Percentiles rank a stretch among this genome's conserved stretches.
These are phyloP conservation scores for Fusarium globosum DNA, from an alignment of 2,329 filamentous ascomycete species.

Conservation along the genomic window DNA sequence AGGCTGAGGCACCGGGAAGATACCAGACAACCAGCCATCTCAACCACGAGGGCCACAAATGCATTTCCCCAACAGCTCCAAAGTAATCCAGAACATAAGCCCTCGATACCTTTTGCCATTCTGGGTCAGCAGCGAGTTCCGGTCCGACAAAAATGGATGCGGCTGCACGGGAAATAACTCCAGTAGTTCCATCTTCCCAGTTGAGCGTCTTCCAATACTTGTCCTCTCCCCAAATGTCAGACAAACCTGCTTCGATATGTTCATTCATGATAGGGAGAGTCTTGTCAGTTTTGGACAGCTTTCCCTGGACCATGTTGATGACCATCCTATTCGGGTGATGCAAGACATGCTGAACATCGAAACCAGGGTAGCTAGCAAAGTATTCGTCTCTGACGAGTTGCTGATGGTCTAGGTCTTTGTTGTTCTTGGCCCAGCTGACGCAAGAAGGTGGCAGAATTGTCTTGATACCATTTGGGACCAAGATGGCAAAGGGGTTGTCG, in stretches of 20 bases:
- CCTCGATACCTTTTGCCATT: background rate
- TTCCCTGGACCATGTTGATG: background rate
- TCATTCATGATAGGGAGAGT: background rate
- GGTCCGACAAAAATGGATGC: background rate
- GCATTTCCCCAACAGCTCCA: background rate
- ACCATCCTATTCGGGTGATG: background rate
- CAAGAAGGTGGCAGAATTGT: background rate
- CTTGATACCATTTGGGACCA: background rate
- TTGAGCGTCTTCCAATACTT: background rate
- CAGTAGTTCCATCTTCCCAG: background rate
- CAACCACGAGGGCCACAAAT: background rate
- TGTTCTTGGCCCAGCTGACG: background rate
- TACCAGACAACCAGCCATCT: background rate
- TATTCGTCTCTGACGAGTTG: background rate
- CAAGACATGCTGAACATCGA: background rate
- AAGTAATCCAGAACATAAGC: background rate
- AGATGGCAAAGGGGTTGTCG: background rate
- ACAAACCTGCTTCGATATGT: background rate
- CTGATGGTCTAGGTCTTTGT: background rate
- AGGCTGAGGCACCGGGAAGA: background rate
- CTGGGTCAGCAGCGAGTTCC: background rate
- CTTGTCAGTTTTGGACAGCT: background rate
- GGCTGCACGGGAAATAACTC: background rate
- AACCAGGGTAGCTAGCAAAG: background rate
- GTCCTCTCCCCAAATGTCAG: background rate